These are phyloP conservation scores for Psophocarpus tetragonolobus DNA, from an alignment of 306 rosid species.

Conservation along the genomic window DNA sequence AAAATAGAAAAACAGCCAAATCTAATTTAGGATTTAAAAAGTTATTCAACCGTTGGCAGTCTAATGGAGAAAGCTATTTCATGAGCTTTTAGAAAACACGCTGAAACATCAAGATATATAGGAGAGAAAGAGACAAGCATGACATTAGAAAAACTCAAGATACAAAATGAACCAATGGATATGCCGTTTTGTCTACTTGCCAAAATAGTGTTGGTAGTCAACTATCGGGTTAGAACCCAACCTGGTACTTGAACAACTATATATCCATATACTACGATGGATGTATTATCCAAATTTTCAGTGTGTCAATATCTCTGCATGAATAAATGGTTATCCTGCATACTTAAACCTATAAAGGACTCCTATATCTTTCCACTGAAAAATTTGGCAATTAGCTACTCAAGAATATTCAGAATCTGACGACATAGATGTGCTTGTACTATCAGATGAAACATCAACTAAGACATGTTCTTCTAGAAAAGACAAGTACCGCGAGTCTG, in stretches of 20 bases:
- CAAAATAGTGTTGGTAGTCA: neutral
- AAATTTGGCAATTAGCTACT: conserved; percentile 3
- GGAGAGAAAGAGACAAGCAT: neutral
- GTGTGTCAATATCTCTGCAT: neutral
- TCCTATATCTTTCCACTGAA: neutral
- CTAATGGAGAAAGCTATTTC: neutral
- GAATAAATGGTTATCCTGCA: neutral
- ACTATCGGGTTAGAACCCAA: neutral
- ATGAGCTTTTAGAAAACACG: neutral
- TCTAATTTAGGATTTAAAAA: neutral
- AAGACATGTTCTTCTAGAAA: conserved; percentile 17
- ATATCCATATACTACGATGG: neutral
- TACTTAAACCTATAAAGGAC: neutral
- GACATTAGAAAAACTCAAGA: neutral
- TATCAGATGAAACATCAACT: conserved; percentile 47
- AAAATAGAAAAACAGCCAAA: neutral
- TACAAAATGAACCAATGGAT: neutral
- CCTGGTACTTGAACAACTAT: neutral
- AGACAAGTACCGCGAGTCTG: conserved; percentile 5
- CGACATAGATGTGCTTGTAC: conserved; percentile 38
- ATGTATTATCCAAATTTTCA: neutral
- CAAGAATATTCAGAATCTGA: conserved; percentile 45
- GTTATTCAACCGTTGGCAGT: neutral
- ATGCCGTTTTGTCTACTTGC: neutral
- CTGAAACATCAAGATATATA: neutral